Percentiles rank a stretch among this genome's conserved stretches.
Conservation (phyloP, 331 rosid species). For the Stylosanthes scabra region DNA sequence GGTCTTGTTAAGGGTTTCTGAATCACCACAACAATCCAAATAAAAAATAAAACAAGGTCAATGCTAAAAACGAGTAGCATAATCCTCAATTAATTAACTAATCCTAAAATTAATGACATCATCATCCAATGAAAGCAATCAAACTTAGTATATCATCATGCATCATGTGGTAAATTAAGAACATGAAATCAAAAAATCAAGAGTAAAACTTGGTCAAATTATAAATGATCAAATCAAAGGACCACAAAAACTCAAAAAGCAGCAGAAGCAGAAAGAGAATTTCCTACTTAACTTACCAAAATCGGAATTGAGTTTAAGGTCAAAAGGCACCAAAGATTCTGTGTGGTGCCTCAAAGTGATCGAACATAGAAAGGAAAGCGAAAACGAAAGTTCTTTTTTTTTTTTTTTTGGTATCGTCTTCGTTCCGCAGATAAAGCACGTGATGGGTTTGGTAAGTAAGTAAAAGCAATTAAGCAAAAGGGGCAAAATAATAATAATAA, state of each 20-base stretch:
- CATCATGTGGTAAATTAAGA: slow-evolving; percentile 29
- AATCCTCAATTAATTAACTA: slow-evolving; percentile 23
- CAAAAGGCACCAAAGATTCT: slow-evolving; percentile 45
- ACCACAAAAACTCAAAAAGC: slow-evolving; percentile 37
- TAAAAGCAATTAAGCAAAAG: slow-evolving; percentile 23
- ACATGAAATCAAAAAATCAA: slow-evolving; percentile 29
- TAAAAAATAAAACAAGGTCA: neutral
- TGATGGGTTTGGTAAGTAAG: slow-evolving; percentile 19
- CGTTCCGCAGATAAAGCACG: slow-evolving; percentile 30
- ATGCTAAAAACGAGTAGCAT: slow-evolving; percentile 16
- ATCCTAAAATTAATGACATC: slow-evolving; percentile 22
- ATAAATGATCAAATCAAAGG: slow-evolving; percentile 5
- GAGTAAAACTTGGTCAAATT: slow-evolving; percentile 22
- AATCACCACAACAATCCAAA: slow-evolving; percentile 41
- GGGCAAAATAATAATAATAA: neutral
- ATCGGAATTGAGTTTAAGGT: slow-evolving; percentile 26
- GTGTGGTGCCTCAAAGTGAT: slow-evolving; percentile 37
- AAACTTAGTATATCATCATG: neutral
- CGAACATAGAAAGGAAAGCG: slow-evolving; percentile 44
- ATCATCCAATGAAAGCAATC: slow-evolving; percentile 17
- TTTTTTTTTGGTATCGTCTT: neutral
- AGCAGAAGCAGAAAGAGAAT: slow-evolving; percentile 13
- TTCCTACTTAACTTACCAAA: neutral
- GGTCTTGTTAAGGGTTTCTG: slow-evolving; percentile 17
- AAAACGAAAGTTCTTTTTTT: slow-evolving; percentile 14